A percentile compares a stretch with the other conserved stretches of the same genome.
Conservation (phyloP, 768 basidiomycete genomes). For the Trametes cubensis region DNA sequence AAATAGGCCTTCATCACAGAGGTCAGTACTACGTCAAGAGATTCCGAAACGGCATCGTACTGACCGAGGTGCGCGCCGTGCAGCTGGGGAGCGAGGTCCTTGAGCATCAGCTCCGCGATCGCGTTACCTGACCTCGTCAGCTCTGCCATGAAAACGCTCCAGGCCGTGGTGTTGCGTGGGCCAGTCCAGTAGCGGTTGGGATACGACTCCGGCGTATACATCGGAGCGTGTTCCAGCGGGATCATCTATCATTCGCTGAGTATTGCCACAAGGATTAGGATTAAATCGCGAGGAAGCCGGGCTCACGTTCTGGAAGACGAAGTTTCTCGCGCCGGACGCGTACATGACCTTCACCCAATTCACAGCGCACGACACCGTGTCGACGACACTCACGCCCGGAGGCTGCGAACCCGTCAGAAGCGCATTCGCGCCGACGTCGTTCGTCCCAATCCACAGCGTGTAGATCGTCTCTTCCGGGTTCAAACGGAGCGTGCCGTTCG, state of each 20-base stretch:
- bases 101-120: slow-evolving; percentile 31
- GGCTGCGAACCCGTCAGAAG: slow-evolving; percentile 54
- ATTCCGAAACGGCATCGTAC: neutral
- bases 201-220: slow-evolving; percentile 38
- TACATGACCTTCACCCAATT: slow-evolving; percentile 63
- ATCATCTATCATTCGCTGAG: slow-evolving; percentile 35
- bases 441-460: slow-evolving; percentile 66
- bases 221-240: slow-evolving; percentile 34
- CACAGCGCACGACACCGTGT: slow-evolving; percentile 59
- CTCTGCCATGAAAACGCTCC: slow-evolving; percentile 39
- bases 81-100: slow-evolving; percentile 30
- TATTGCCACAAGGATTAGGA: neutral
- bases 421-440: slow-evolving; percentile 58
- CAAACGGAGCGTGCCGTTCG: slow-evolving; percentile 45
- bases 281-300: neutral
- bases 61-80: slow-evolving; percentile 59
- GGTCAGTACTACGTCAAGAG: neutral
- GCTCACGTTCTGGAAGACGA: slow-evolving; percentile 69
- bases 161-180: slow-evolving; percentile 38
- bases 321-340: slow-evolving; percentile 61
- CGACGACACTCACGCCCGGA: slow-evolving; percentile 54
- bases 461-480: slow-evolving; percentile 54
- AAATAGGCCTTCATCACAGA: slow-evolving; percentile 49
- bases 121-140: slow-evolving; percentile 36
- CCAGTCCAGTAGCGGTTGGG: slow-evolving; percentile 38